Evolutionary conservation across 805 yeast genomes (phyloP), one percentile per base, ranked within the genome.

Genomic region (Kuraishia hungarica): DNA sequence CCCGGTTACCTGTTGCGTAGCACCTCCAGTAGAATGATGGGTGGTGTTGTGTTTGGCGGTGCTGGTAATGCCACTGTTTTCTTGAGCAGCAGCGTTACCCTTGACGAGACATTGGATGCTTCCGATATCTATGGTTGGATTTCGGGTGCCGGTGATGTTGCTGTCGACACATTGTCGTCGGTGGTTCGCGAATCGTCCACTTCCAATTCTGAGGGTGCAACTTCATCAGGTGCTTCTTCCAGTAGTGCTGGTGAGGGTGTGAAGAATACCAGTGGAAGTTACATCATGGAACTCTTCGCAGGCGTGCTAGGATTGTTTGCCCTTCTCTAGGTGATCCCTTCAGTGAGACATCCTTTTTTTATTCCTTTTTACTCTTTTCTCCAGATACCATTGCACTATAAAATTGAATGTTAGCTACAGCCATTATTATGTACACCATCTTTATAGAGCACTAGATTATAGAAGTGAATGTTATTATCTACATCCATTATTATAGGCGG

Each of bases 1-100:
- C 66, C 71, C 47, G 90, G 86, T 47, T 82, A 77, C 63, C 72
- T 86, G 53, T 65, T 72, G 57, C 80, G 93, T 75, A 78, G 80
- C 53, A 73, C 78, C 51, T 54, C 60, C 10, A 62, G 72, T 8
- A 70, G 77, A 20, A 84, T 84, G 89, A 72, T 60, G 55, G 93
- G 93, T 56, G 93, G 92, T 67, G 90, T 84, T 51, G 77, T 81
- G 6, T 85, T 87, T 61, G 88, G 80, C 57, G 68, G 79, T 54
- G 74, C 76, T 59, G 90, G 90, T 49, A 74, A 73, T 50, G 84
- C 81, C 19, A 69, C 80, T n/a, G 83, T 83, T 4, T 87, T 84
- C 68, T 58, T 85, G 58, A 77, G 85, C 39, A 78, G 83, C 63
- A 65, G 69, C 29, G 79, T 88, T 35, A 53, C 73, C 1, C 75